Evolutionary conservation across 2,329 filamentous ascomycete genomes (phyloP).

Genomic region (Knufia fluminis): DNA sequence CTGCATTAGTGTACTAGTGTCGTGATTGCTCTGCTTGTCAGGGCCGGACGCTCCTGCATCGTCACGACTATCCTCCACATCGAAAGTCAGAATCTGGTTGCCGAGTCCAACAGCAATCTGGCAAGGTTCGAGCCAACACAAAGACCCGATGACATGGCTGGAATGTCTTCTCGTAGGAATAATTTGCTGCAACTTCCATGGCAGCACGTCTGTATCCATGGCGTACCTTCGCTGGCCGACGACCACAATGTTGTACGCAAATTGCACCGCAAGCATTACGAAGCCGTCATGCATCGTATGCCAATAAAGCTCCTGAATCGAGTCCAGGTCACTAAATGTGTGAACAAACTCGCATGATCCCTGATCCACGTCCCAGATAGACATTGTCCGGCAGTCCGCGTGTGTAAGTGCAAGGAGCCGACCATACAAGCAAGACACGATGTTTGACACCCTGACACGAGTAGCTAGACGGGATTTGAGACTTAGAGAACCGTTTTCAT

Average conservation of each 20-base stretch:
- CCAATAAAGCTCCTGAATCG: constrained; percentile 84
- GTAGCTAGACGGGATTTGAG: background rate
- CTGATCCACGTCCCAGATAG: constrained; percentile 83
- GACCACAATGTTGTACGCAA: constrained; percentile 73
- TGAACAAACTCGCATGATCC: constrained; percentile 74
- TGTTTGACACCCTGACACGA: background rate
- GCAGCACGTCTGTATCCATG: constrained; percentile 78
- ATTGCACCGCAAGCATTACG: constrained; percentile 84
- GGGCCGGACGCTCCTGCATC: background rate
- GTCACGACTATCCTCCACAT: constrained; percentile 47
- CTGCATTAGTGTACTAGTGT: background rate
- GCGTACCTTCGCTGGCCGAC: constrained; percentile 85
- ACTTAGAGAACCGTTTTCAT: background rate
- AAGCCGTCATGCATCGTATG: constrained; percentile 83
- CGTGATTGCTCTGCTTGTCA: too few species aligned
- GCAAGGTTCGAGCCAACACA: constrained; percentile 79
- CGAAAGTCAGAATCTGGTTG: constrained; percentile 79
- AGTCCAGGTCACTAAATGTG: constrained; percentile 61
- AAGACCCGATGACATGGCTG: constrained; percentile 84
- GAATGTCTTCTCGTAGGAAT: constrained; percentile 73
- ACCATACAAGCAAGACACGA: constrained; percentile 33
- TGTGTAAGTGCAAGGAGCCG: constrained; percentile 73
- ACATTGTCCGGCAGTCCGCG: constrained; percentile 60
- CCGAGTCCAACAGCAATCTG: constrained; percentile 81
- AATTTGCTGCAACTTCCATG: constrained; percentile 77